Evolutionary conservation across 2,329 filamentous ascomycete genomes (phyloP).

Genomic region (Myriosclerotinia scirpicola): DNA sequence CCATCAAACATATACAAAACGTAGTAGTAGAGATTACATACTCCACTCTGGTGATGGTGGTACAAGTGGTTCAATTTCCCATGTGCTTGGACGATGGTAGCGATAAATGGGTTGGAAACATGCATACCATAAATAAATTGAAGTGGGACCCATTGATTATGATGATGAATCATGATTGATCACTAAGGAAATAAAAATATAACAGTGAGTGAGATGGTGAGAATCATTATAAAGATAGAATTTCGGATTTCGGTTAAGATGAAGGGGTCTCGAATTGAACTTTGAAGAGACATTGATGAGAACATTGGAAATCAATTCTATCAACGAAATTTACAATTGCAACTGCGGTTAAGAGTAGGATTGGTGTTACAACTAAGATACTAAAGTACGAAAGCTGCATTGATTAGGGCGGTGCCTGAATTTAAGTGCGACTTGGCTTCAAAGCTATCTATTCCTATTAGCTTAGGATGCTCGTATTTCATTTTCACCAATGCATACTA

Average conservation of each 20-base stretch:
- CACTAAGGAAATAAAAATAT: neutral
- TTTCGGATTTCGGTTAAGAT: slow-evolving; percentile 17
- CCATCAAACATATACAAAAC: slow-evolving; percentile 9
- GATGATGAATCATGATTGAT: neutral
- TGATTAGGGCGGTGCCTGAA: neutral
- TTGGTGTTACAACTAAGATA: neutral
- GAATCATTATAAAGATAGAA: neutral
- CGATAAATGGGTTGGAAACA: neutral
- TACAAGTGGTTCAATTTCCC: slow-evolving; percentile 14
- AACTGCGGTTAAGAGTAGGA: slow-evolving; percentile 4
- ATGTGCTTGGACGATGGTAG: slow-evolving; percentile 11
- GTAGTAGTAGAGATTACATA: neutral
- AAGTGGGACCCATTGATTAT: neutral
- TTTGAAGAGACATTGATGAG: neutral
- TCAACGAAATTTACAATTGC: neutral
- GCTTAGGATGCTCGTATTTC: neutral
- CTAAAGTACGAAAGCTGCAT: neutral
- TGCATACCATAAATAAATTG: neutral
- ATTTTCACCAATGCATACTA: neutral
- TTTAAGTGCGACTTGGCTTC: slow-evolving; percentile 8
- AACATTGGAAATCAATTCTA: neutral
- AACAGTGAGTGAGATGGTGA: neutral
- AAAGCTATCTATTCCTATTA: slow-evolving; percentile 1
- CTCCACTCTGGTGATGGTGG: neutral
- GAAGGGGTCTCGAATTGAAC: slow-evolving; percentile 2